Evolutionary conservation across 352 stramenopile species (phyloP).

Genomic region (Pythium folliculosum): DNA sequence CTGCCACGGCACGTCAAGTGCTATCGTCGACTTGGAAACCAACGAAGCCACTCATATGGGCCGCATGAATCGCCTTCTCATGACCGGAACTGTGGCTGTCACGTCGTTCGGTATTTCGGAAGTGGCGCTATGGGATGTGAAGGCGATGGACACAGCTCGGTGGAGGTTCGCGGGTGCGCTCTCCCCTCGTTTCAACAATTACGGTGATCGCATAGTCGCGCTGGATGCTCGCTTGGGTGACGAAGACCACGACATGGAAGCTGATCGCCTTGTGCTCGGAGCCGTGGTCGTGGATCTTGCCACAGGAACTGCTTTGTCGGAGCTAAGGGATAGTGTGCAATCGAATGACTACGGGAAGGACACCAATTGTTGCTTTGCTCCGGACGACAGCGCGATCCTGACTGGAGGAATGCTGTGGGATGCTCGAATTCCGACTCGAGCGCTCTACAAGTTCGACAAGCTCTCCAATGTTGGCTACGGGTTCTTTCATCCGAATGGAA

Average conservation of each 20-base stretch:
- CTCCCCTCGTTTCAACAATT: conserved; percentile 76
- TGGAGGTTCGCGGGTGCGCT: conserved; percentile 68
- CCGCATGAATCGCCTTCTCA: conserved; percentile 46
- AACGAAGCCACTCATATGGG: conserved; percentile 67
- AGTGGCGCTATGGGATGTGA: conserved; percentile 77
- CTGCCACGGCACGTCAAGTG: conserved; percentile 70
- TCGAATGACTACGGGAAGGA: conserved; percentile 77
- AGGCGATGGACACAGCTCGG: conserved; percentile 53
- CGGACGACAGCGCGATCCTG: conserved; percentile 69
- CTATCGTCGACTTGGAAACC: conserved; percentile 66
- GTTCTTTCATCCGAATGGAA: conserved; percentile 86
- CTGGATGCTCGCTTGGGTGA: conserved; percentile 51
- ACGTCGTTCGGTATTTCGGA: conserved; percentile 55
- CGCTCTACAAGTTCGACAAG: conserved; percentile 90
- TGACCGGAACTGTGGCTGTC: conserved; percentile 55
- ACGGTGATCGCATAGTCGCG: conserved; percentile 70
- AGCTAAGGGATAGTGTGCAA: conserved; percentile 61
- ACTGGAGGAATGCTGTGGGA: conserved; percentile 87
- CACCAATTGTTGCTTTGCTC: conserved; percentile 81
- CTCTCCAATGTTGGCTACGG: conserved; percentile 82
- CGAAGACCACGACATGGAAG: conserved; percentile 38
- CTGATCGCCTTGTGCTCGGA: conserved; percentile 38
- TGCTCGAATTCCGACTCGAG: conserved; percentile 59
- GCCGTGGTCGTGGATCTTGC: conserved; percentile 72
- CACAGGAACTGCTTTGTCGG: conserved; percentile 57